phyloP scores from a whole-genome alignment of 2,329 filamentous ascomycete species.

The Dendryphion nanum region DNA sequence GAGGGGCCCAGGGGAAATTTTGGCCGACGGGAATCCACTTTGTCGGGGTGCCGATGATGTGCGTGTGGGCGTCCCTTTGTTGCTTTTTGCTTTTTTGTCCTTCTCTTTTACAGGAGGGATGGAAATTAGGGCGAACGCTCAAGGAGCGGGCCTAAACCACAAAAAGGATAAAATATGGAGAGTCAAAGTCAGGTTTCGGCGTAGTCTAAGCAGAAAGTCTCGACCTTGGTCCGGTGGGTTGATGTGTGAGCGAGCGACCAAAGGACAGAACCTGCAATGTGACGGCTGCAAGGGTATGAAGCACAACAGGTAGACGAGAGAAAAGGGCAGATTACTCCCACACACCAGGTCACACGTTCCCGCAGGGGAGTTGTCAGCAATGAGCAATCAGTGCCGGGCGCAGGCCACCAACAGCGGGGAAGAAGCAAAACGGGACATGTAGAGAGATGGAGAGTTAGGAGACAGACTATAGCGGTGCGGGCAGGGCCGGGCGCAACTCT shows the following conservation, averaged over 20 bases:
- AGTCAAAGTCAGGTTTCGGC: slow-evolving; percentile 1
- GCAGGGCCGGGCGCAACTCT: slow-evolving; percentile 14
- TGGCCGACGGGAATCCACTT: not conserved
- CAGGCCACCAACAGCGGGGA: slow-evolving; percentile 6
- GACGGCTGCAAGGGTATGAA: slow-evolving; percentile 9
- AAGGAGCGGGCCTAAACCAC: slow-evolving; percentile 7
- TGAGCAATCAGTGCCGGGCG: slow-evolving; percentile 9
- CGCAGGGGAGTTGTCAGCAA: slow-evolving; percentile 9
- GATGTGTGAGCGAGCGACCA: slow-evolving; percentile 1
- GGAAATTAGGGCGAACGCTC: too few species aligned
- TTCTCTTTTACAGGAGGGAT: too few species aligned
- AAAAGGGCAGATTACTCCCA: too few species aligned
- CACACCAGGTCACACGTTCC: slow-evolving; percentile 10
- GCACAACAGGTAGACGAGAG: slow-evolving; percentile 13
- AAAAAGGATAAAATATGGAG: slow-evolving; percentile 11
- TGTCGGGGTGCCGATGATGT: not conserved
- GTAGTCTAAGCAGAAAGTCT: slow-evolving; percentile 7
- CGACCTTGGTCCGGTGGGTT: slow-evolving; percentile 1
- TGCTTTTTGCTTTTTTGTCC: slow-evolving; percentile 1
- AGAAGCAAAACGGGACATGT: slow-evolving; percentile 1
- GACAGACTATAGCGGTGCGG: slow-evolving; percentile 7
- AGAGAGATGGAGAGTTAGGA: not conserved
- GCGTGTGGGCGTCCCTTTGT: not conserved
- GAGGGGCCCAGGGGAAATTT: not conserved
- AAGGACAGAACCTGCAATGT: slow-evolving; percentile 8